A percentile compares a stretch with the other conserved stretches of the same genome.
Conservation (phyloP, 2,329 filamentous ascomycete genomes). For the Pseudogymnoascus sp. region DNA sequence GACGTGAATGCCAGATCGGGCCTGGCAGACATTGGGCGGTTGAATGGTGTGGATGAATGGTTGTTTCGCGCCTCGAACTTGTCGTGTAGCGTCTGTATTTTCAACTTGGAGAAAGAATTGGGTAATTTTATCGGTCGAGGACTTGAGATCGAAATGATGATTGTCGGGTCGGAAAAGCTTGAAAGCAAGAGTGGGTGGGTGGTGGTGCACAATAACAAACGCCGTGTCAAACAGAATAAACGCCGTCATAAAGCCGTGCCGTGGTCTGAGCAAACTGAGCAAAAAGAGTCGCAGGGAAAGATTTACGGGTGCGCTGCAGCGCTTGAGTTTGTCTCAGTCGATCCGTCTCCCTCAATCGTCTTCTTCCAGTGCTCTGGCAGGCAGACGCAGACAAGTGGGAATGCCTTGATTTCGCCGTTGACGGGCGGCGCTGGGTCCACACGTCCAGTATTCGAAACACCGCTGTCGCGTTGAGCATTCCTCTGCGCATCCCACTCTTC, state of each 20-base stretch:
- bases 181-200: not conserved
- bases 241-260: constrained; percentile 7
- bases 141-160: not conserved
- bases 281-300: not conserved
- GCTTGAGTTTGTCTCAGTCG: constrained; percentile 53
- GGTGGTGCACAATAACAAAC: not conserved
- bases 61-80: not conserved
- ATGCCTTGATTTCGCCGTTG: constrained; percentile 84
- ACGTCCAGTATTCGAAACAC: constrained; percentile 69
- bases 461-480: constrained; percentile 80
- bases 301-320: constrained; percentile 18
- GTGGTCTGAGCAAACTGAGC: constrained; percentile 5
- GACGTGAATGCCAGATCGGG: not conserved
- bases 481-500: constrained; percentile 80
- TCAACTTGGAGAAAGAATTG: not conserved
- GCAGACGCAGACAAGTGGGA: constrained; percentile 93
- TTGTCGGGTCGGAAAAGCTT: not conserved
- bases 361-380: constrained; percentile 93
- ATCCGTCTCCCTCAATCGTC: constrained; percentile 84
- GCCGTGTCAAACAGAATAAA: constrained; percentile 7
- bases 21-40: not conserved
- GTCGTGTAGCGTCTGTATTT: not conserved
- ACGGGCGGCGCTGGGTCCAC: constrained; percentile 58
- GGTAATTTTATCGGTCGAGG: not conserved
- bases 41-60: not conserved